Evolutionary conservation across 768 basidiomycete species (phyloP), one percentile per base, ranked within the genome.

Genomic region (Tremella mesenterica): DNA sequence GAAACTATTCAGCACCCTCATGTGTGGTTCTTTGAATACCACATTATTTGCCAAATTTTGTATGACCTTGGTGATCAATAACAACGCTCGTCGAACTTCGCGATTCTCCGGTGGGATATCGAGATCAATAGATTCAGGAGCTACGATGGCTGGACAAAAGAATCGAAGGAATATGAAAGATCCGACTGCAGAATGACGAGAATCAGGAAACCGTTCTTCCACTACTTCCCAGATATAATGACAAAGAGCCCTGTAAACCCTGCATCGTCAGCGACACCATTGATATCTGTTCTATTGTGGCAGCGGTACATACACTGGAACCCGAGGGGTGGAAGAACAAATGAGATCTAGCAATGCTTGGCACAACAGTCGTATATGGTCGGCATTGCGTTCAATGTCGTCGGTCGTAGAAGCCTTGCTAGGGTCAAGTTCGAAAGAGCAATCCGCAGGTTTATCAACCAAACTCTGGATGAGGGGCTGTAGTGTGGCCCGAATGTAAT

Each of bases 41-140:
- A 92, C 85, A 61, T 95, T 93, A 74, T 95, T 96, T 18, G 90
- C 90, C 27, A 95, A 74, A 65, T 88, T 91, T 73, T 93, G 90
- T 43, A 95, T 83, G 52, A 92, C 83, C 75, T 92, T 95, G 39
- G 88, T 86, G 58, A 95, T 85, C 44, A 86, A 76, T 78, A 87
- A 84, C 13, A 93, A 76, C 16, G 87, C 89, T 36, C 85, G 82
- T 16, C 86, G 83, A 48, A 86, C 78, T 26, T 79, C 77, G 34
- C 77, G 75, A 31, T 79, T 77, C 31, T 84, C 85, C 0, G 86
- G 85, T 2, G 62, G 54, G 0, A 88, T 65, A 56, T 88, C 84
- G 33, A 95, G 77, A 62, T 95, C 92, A 16, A 95, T 81, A 9
- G 76, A 81, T 63, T 88, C 86, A 0, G 91, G 91, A 0, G 86